phyloP scores from a whole-genome alignment of 2,329 filamentous ascomycete genomes.

The Fusarium sp. region DNA sequence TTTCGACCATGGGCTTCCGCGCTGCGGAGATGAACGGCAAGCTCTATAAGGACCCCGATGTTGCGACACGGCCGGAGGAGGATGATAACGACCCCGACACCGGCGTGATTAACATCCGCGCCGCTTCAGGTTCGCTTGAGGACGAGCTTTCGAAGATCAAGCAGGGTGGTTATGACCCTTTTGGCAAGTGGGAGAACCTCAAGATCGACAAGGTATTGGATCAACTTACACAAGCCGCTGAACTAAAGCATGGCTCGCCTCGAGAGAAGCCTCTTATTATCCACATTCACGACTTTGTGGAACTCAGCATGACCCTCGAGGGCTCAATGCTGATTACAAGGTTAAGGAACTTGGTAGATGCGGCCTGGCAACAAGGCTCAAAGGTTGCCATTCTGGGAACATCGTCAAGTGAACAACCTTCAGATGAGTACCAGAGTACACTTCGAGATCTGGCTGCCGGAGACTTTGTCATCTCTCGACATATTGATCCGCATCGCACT shows the following conservation, averaged over 20 bases:
- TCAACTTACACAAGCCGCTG: constrained; percentile 66
- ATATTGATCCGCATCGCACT: constrained; percentile 49
- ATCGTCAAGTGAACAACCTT: constrained; percentile 70
- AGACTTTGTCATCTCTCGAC: constrained; percentile 60
- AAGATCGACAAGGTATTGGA: constrained; percentile 73
- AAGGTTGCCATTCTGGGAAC: constrained; percentile 86
- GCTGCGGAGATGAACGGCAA: constrained; percentile 70
- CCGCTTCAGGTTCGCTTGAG: constrained; percentile 53
- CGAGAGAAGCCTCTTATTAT: constrained; percentile 74
- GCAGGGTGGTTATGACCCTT: constrained; percentile 56
- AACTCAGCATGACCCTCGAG: constrained; percentile 78
- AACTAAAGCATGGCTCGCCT: constrained; percentile 53
- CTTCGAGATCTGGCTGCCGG: constrained; percentile 58
- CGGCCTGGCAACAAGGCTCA: constrained; percentile 78
- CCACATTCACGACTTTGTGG: constrained; percentile 85
- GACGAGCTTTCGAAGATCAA: constrained; percentile 63
- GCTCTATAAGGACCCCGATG: constrained; percentile 63
- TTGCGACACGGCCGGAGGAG: constrained; percentile 49
- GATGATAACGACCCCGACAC: constrained; percentile 57
- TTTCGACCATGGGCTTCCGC: constrained; percentile 71
- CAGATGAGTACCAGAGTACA: constrained; percentile 59
- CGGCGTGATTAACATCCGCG: constrained; percentile 51
- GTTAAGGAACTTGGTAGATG: constrained; percentile 80
- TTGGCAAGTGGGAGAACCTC: constrained; percentile 71
- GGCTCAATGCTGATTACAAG: constrained; percentile 79